A percentile compares a stretch with the other conserved stretches of the same genome.
Conservation (phyloP, 495 filamentous ascomycete genomes). For the Pyrenopolyporus hunteri region DNA sequence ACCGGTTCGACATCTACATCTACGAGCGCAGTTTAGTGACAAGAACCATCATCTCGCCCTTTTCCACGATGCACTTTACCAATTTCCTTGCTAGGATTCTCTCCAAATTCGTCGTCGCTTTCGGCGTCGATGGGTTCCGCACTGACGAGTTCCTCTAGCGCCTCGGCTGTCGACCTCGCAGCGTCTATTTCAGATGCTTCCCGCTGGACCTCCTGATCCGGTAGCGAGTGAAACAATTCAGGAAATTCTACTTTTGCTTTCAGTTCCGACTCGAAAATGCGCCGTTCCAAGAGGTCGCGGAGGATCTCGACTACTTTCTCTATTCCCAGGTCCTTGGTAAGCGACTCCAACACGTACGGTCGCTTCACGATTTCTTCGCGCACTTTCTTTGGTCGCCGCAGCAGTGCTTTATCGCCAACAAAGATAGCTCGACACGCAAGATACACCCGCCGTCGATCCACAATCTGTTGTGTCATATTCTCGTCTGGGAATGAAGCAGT, state of each 20-base stretch:
- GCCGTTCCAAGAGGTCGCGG: conserved; percentile 37
- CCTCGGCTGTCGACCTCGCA: conserved; percentile 37
- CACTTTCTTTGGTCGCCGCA: conserved; percentile 43
- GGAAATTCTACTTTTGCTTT: conserved; percentile 46
- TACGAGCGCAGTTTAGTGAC: conserved; percentile 1
- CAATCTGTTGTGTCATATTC: conserved; percentile 7
- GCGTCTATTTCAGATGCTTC: conserved; percentile 39
- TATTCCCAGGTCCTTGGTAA: conserved; percentile 36
- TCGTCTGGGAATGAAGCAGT: not conserved
- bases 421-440: conserved; percentile 45
- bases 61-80: not conserved
- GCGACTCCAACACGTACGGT: conserved; percentile 30
- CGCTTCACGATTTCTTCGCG: conserved; percentile 34
- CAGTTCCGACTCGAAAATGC: conserved; percentile 43
- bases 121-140: conserved; percentile 20
- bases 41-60: not conserved
- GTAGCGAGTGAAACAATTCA: conserved; percentile 41
- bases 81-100: not conserved
- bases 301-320: conserved; percentile 42
- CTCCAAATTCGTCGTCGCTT: conserved; percentile 7
- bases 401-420: conserved; percentile 38
- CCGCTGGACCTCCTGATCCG: conserved; percentile 33
- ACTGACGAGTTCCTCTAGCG: conserved; percentile 37
- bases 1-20: conserved; percentile 4
- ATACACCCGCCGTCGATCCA: conserved; percentile 39